A percentile compares a stretch with the other conserved stretches of the same genome.
Conservation (phyloP, 2,329 filamentous ascomycete genomes). For the Onygenales sp. region DNA sequence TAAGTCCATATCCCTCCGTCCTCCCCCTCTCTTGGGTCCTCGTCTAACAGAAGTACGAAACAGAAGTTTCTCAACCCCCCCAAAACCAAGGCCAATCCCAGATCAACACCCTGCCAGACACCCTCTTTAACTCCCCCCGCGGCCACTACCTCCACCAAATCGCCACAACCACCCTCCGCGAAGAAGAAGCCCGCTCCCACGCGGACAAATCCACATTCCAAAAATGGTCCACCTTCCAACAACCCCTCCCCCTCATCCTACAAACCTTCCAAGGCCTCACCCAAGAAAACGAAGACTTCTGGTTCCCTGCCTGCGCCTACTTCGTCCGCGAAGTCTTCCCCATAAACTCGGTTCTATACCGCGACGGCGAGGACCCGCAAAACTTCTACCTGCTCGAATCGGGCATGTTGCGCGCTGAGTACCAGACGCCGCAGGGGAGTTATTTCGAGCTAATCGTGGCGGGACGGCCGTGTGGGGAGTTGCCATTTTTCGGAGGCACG, state of each 20-base stretch:
- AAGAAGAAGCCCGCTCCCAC: conserved; percentile 45
- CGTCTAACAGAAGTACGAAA: neutral
- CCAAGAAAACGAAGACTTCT: conserved; percentile 84
- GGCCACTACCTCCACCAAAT: conserved; percentile 67
- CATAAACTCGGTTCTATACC: conserved; percentile 66
- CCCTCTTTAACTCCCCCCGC: conserved; percentile 64
- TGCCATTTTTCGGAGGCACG: conserved; percentile 93
- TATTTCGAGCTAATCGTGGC: conserved; percentile 89
- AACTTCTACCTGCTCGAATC: conserved; percentile 87
- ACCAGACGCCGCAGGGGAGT: conserved; percentile 78
- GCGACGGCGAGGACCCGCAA: conserved; percentile 63
- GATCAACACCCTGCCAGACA: conserved; percentile 30
- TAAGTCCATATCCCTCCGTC: neutral
- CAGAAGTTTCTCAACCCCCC: neutral
- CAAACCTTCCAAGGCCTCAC: conserved; percentile 92
- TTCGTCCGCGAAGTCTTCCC: conserved; percentile 61
- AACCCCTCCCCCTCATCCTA: conserved; percentile 82
- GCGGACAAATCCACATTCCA: conserved; percentile 33
- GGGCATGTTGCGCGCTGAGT: conserved; percentile 82
- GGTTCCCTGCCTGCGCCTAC: conserved; percentile 70
- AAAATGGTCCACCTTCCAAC: conserved; percentile 78
- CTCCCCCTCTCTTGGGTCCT: neutral
- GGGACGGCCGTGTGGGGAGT: conserved; percentile 87
- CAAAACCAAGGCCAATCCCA: neutral
- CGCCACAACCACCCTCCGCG: conserved; percentile 64